Percentiles rank a stretch among this genome's conserved stretches.
Conservation (phyloP, 805 yeast species). For the Saccharomycopsis sp. region DNA sequence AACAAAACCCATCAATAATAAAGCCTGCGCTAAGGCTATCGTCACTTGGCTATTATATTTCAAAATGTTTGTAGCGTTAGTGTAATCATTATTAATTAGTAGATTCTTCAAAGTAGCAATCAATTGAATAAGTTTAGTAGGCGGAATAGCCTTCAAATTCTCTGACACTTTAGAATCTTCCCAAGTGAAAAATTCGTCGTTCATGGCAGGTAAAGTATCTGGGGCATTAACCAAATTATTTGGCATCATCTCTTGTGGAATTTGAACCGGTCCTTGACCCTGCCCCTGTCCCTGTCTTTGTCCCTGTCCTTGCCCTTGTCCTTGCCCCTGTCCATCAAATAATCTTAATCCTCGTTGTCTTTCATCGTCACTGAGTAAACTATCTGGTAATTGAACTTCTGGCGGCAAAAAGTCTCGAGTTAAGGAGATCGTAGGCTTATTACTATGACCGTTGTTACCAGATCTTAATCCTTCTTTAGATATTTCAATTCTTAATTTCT, state of each 20-base stretch:
- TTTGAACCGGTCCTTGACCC: background rate
- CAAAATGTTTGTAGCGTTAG: conserved; percentile 42
- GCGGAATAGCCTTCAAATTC: conserved; percentile 59
- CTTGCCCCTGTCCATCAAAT: background rate
- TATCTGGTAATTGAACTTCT: conserved; percentile 51
- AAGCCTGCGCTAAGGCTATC: conserved; percentile 63
- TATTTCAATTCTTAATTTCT: conserved; percentile 47
- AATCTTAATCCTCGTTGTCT: conserved; percentile 1
- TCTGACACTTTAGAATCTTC: conserved; percentile 51
- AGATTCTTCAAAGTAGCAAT: conserved; percentile 58
- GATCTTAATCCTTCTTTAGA: conserved; percentile 53
- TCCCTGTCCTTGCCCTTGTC: conserved; percentile 1
- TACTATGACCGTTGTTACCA: conserved; percentile 27
- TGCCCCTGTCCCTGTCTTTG: conserved; percentile 1
- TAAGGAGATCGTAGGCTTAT: conserved; percentile 38
- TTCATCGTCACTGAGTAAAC: conserved; percentile 28
- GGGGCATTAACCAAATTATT: conserved; percentile 47
- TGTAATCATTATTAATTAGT: conserved; percentile 40
- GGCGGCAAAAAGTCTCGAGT: conserved; percentile 44
- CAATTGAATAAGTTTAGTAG: conserved; percentile 62
- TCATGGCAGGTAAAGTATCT: conserved; percentile 43
- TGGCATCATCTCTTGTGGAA: conserved; percentile 32
- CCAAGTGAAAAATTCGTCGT: conserved; percentile 36
- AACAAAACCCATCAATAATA: conserved; percentile 69
- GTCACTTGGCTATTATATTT: conserved; percentile 51